Conservation (phyloP, 2,329 filamentous ascomycete species). For the Aspergillus fumigatiaffinis region DNA sequence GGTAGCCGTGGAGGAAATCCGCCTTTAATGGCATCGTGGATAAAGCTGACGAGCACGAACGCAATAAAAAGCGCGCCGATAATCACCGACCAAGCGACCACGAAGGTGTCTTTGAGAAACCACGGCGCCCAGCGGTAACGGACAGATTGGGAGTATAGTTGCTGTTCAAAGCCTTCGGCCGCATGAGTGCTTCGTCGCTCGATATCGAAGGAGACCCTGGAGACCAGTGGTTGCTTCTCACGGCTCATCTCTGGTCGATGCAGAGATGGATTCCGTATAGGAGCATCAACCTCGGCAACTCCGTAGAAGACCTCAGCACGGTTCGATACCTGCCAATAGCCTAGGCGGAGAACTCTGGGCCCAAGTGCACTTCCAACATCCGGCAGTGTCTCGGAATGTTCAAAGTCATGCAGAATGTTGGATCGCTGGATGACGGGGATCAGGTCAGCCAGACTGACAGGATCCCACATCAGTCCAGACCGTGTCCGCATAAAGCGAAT, state of each 20-base stretch:
- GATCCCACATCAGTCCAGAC: constrained; percentile 82
- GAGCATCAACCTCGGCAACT: constrained; percentile 62
- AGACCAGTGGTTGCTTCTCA: constrained; percentile 29
- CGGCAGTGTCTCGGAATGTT: constrained; percentile 60
- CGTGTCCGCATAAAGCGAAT: constrained; percentile 61
- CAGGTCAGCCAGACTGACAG: constrained; percentile 75
- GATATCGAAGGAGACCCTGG: constrained; percentile 31
- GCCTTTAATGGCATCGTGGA: constrained; percentile 60
- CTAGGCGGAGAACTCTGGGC: constrained; percentile 65
- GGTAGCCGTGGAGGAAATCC: constrained; percentile 70
- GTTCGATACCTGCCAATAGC: constrained; percentile 75
- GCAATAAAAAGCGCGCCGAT: constrained; percentile 62
- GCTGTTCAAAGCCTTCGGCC: constrained; percentile 47
- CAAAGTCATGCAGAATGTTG: constrained; percentile 71
- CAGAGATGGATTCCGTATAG: constrained; percentile 44
- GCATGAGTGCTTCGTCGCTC: constrained; percentile 36
- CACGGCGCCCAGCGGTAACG: constrained; percentile 71
- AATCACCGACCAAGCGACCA: constrained; percentile 63
- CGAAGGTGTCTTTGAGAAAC: constrained; percentile 64
- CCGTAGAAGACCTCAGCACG: constrained; percentile 71
- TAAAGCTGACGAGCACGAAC: constrained; percentile 74
- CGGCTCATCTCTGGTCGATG: constrained; percentile 25
- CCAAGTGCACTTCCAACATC: constrained; percentile 47
- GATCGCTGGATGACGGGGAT: constrained; percentile 74
- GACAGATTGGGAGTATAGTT: constrained; percentile 49